phyloP scores from a whole-genome alignment of 441 rosid genomes.

The Gossypium davidsonii region DNA sequence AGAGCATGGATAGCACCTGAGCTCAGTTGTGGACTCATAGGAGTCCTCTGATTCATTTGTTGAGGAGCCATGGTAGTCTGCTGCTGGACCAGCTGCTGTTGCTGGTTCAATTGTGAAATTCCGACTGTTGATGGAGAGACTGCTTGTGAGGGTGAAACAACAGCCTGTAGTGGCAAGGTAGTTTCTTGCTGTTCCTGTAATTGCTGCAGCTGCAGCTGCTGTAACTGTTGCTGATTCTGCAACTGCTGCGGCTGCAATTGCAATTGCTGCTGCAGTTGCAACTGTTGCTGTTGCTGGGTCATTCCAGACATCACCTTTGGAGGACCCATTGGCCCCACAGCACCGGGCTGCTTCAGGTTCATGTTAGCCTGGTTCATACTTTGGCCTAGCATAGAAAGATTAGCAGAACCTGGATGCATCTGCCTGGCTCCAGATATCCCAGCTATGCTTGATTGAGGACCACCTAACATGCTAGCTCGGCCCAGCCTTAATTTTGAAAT shows the following conservation, averaged over 20 bases:
- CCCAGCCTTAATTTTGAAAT: slow-evolving; percentile 31
- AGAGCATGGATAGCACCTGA: slow-evolving; percentile 72
- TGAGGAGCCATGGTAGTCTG: slow-evolving; percentile 73
- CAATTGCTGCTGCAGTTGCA: slow-evolving; percentile 7
- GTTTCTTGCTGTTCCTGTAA: slow-evolving; percentile 46
- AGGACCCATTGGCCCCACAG: slow-evolving; percentile 79
- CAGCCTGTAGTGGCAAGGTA: slow-evolving; percentile 66
- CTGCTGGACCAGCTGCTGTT: slow-evolving; percentile 13
- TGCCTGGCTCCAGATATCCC: slow-evolving; percentile 65
- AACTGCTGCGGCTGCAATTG: slow-evolving; percentile 37
- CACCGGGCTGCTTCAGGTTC: slow-evolving; percentile 51
- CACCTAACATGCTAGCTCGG: slow-evolving; percentile 40
- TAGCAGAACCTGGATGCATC: slow-evolving; percentile 59
- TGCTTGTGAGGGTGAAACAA: slow-evolving; percentile 68
- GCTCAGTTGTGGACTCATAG: slow-evolving; percentile 93
- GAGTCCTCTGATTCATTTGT: slow-evolving; percentile 84
- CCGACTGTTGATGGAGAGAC: slow-evolving; percentile 73
- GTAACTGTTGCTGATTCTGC: slow-evolving; percentile 30
- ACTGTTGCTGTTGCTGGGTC: slow-evolving; percentile 39
- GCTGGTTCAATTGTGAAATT: slow-evolving; percentile 56
- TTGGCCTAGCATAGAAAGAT: slow-evolving; percentile 62
- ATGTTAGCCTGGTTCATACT: slow-evolving; percentile 56
- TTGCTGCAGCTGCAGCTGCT: slow-evolving; percentile 14
- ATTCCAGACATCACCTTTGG: slow-evolving; percentile 73
- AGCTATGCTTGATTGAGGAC: slow-evolving; percentile 53